Evolutionary conservation across 192 early-diverging fungal species (phyloP).

Genomic region (Coemansia sp.): DNA sequence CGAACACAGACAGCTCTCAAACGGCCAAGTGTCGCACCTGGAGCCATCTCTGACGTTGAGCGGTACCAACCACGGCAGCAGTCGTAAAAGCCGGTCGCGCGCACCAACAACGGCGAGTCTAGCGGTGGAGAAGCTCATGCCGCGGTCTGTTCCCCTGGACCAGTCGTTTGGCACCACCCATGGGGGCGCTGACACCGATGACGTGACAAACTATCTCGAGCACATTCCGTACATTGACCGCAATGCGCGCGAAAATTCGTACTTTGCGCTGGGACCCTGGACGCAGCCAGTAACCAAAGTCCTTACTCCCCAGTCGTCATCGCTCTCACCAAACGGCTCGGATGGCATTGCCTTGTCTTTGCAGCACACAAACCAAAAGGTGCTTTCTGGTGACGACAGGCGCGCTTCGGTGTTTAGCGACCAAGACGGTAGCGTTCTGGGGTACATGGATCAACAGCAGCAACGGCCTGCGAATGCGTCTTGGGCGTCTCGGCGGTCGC

Average conservation of each 20-base stretch:
- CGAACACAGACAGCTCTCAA: conserved; percentile 3
- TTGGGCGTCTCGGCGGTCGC: neutral
- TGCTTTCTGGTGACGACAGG: neutral
- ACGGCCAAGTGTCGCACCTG: conserved; percentile 18
- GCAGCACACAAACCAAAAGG: neutral
- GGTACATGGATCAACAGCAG: neutral
- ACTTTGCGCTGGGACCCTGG: conserved; percentile 48
- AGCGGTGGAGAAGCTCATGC: conserved; percentile 40
- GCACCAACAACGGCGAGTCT: conserved; percentile 43
- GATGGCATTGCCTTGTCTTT: neutral
- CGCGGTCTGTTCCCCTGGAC: neutral
- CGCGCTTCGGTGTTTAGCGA: neutral
- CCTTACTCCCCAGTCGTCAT: neutral
- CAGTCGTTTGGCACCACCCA: neutral
- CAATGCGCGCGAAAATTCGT: conserved; percentile 38
- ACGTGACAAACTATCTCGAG: conserved; percentile 19
- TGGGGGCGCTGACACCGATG: neutral
- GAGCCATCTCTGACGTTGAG: conserved; percentile 3
- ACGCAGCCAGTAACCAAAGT: conserved; percentile 25
- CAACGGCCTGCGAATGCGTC: neutral
- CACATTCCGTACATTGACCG: conserved; percentile 50
- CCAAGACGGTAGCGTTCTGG: neutral
- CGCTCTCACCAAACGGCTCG: neutral
- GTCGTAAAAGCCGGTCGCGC: conserved; percentile 25
- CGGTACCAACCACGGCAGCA: conserved; percentile 17